Conservation (phyloP, 306 rosid genomes). For the Potentilla sterilis region DNA sequence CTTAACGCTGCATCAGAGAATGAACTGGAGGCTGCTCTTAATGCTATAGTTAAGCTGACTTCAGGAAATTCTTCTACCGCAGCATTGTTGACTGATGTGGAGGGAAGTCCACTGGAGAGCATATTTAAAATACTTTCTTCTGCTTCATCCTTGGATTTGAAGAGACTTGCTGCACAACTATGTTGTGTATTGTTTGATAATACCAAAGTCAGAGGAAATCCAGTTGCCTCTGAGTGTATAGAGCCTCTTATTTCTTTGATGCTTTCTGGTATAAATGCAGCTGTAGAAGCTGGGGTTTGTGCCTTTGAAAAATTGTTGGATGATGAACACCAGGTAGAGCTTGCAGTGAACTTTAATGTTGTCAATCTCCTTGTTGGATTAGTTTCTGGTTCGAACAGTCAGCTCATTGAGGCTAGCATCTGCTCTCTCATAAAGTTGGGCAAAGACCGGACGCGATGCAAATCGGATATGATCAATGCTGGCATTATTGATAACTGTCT, state of each 20-base stretch:
- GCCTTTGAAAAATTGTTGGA: constrained; percentile 90
- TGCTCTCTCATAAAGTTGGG: constrained; percentile 83
- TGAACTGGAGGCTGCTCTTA: constrained; percentile 90
- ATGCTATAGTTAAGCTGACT: constrained; percentile 68
- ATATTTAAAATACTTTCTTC: constrained; percentile 71
- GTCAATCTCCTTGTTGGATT: constrained; percentile 85
- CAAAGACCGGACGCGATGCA: constrained; percentile 79
- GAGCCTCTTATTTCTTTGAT: constrained; percentile 74
- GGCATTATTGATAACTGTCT: constrained; percentile 80
- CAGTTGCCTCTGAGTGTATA: constrained; percentile 67
- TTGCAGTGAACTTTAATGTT: constrained; percentile 64
- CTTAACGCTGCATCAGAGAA: constrained; percentile 73
- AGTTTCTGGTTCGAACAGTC: constrained; percentile 74
- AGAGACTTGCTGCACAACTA: constrained; percentile 77
- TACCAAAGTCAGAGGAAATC: constrained; percentile 66
- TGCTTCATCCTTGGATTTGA: constrained; percentile 68
- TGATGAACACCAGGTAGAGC: constrained; percentile 78
- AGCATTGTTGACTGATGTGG: constrained; percentile 63
- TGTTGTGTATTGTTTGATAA: constrained; percentile 64
- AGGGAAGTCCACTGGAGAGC: constrained; percentile 76
- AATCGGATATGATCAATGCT: constrained; percentile 81
- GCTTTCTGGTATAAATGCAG: constrained; percentile 58
- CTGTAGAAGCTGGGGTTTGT: constrained; percentile 82
- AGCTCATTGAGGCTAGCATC: constrained; percentile 73
- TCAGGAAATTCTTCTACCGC: constrained; percentile 68